Evolutionary conservation across 805 yeast species (phyloP), one percentile per base, ranked within the genome.

Genomic region (Saccharomycopsis sp.): DNA sequence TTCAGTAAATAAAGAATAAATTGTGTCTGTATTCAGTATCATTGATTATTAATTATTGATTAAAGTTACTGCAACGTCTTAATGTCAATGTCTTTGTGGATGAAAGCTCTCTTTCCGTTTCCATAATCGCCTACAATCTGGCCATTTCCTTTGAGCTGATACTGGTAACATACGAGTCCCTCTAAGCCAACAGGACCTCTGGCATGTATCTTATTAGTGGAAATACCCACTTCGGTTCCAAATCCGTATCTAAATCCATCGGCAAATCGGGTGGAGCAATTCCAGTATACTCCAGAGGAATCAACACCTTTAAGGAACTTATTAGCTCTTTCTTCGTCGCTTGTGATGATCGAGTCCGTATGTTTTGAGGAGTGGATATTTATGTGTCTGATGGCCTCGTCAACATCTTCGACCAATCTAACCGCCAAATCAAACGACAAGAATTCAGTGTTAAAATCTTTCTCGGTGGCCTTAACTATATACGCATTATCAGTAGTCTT

Each of bases 121-220:
- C 84, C 76, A 69, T 94, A 96, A 67, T 90, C 97, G 54, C 90
- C 85, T 1, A 88, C 98, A 58, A 93, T 78, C 70, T 94, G 99
- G 2, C 99, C 99, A 64, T 83, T 77, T 50, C 99, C 99, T 72
- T 87, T 81, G 62, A 94, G 74, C 70, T 90, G 94, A 70, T 94
- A 94, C 73, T 94, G 98, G 72, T 94, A 94, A 66, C 96, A 89
- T 70, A 93, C 96, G 64, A 94, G 78, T 1, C 99, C 99, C 69
- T 94, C 99, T 35, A 94, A 78, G 1, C 99, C 99, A 38, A 94
- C 98, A 15, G 99, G 99, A 1, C 99, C 99, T 67, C 99, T 81
- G 8, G 99, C 97, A 70, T 94, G 99, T 62, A 94, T 90, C 72
- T 94, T 94, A 69, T 93, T 92, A 52, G 99, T 94, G 54, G 96